Evolutionary conservation across 2,329 filamentous ascomycete species (phyloP), one percentile per base, ranked within the genome.

Genomic region (Sporothrix pseudoabietina): DNA sequence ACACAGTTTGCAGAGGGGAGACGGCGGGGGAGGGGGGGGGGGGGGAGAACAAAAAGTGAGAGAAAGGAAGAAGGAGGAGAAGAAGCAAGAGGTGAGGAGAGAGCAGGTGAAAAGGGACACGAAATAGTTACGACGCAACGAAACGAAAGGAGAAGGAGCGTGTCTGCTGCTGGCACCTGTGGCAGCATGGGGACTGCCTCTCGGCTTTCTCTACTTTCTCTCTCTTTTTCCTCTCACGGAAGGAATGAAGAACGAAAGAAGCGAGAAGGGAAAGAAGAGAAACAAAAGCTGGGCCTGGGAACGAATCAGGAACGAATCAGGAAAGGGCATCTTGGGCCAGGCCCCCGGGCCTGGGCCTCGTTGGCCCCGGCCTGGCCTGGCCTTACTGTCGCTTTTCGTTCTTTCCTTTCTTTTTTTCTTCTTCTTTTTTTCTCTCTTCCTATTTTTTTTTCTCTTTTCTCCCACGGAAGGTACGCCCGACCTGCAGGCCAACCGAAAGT

Each of bases 281-380:
- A 32, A 57, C 49, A 54, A 54, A 52, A 49, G 63, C 63, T 66
- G 63, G 26, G 26, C 22, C 19, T 22, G 32, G 66, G 47, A 69
- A 41, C 66, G 55, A 61, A 19, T 39, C 35, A 35, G 22, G 59
- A 22, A 14, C 32, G 44, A 59, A 47, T 47, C 30, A 70, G 52
- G 68, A 70, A 70, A 52, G 68, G 44, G 69, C 69, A 61, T 70
- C 68, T 35, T 49, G 65, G 63, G 65, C n/a, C 65, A 32, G 65
- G 39, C 22, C 39, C 55, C 8, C 26, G 52, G 52, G 19, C 35
- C 16, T 55, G 52, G 35, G 68, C 10, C 32, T 16, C 32, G 66
- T 52, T 39, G 19, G 47, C 49, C 52, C 52, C 65, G 54, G 69
- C 35, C 39, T 32, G 69, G 35, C 30, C 4, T 4, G 19, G n/a